Evolutionary conservation across 140 eudicot genomes (phyloP), one percentile per base, ranked within the genome.

Genomic region (Oenanthe javanica): DNA sequence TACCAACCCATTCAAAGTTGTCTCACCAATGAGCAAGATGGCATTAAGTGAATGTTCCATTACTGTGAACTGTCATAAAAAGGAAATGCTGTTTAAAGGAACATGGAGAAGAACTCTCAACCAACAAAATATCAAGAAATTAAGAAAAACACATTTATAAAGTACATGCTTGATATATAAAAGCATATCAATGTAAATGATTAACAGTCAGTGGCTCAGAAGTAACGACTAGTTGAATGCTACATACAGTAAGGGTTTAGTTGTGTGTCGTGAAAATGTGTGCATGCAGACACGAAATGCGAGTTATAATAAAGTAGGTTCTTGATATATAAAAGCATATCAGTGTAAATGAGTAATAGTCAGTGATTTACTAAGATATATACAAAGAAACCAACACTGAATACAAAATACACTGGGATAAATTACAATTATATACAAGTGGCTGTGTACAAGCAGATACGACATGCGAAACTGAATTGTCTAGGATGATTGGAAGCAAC

Each of bases 1-100:
- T 84, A 92, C 97, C 96, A 92, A 77, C 87, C 86, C 81, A 84
- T 94, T 92, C 59, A 94, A 55, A 84, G 96, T 92, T 66, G 98
- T 86, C 61, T 94, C 98, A 45, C 96, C 97, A 45, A 94, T 93
- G 57, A 94, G 93, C 83, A 86, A 79, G 79, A 90, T 84, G 48
- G 83, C 89, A 71, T 92, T 94, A 19, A 92, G 87, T 45, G 98
- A 86, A 85, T 94, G 98, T 80, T 95, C 87, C 63, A 86, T 79
- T 72, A 92, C 86, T 69, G 97, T 92, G 77, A 94, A 73, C 98
- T 94, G 96, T 45, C 72, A 43, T 31, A 3, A 76, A 78, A 64
- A 4, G 47, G 82, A 71, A 74, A 84, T 4, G 48, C 38, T 75
- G 13, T 49, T 31, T 23, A 48, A 9, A 10, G 15, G 36, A 46